phyloP scores from a whole-genome alignment of 129 eudicot genomes.

The Escallonia herrerae region DNA sequence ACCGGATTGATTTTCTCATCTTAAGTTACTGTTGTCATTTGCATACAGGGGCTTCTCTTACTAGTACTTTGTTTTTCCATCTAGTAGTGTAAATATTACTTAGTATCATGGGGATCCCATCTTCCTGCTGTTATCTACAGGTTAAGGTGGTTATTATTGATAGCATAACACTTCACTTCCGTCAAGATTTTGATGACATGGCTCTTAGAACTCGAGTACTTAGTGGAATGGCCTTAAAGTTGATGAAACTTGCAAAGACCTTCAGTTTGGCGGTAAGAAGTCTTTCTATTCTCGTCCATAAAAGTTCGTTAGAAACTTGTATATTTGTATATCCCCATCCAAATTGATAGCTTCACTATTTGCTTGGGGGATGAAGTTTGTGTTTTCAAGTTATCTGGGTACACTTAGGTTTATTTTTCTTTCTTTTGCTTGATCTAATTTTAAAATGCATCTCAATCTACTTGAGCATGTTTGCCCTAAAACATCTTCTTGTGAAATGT shows the following conservation, averaged over 20 bases:
- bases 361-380: background rate
- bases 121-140: slow-evolving; percentile 24
- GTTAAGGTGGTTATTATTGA: slow-evolving; percentile 80
- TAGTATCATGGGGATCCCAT: too few species aligned
- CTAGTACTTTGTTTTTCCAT: too few species aligned
- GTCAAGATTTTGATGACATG: slow-evolving; percentile 98
- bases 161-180: slow-evolving; percentile 86
- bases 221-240: slow-evolving; percentile 69
- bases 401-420: background rate
- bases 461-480: too few species aligned
- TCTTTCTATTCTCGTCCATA: background rate
- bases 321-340: background rate
- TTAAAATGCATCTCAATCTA: too few species aligned
- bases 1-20: too few species aligned
- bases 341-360: background rate
- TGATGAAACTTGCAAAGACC: slow-evolving; percentile 78
- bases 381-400: background rate
- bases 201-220: slow-evolving; percentile 85
- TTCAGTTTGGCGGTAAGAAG: slow-evolving; percentile 73
- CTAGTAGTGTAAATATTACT: too few species aligned
- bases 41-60: background rate
- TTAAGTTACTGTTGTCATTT: background rate
- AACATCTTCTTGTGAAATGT: too few species aligned
- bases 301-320: background rate
- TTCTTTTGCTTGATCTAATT: background rate